These are phyloP conservation scores for Podaxis sp. DNA, from an alignment of 768 basidiomycete genomes.

Conservation along the genomic window DNA sequence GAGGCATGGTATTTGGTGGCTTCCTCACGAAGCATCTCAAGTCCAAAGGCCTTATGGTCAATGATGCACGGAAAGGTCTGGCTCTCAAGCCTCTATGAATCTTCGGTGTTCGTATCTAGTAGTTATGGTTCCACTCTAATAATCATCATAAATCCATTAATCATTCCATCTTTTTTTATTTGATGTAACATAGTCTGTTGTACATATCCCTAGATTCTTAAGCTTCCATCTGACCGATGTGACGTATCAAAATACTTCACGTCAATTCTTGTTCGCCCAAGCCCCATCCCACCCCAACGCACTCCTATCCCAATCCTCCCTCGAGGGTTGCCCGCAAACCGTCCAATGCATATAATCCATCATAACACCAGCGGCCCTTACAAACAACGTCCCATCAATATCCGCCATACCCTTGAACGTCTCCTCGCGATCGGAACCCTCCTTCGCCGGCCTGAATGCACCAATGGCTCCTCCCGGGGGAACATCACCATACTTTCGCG, in stretches of 20 bases:
- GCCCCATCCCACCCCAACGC: slow-evolving; percentile 62
- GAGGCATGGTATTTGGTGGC: slow-evolving; percentile 48
- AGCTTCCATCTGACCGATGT: neutral
- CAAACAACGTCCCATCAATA: slow-evolving; percentile 58
- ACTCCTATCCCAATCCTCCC: slow-evolving; percentile 52
- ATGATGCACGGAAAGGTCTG: slow-evolving; percentile 19
- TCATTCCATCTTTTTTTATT: neutral
- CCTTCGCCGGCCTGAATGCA: slow-evolving; percentile 29
- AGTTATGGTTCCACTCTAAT: neutral
- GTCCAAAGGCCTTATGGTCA: slow-evolving; percentile 34
- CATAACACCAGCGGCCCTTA: slow-evolving; percentile 55
- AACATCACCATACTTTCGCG: slow-evolving; percentile 45
- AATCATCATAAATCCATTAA: neutral
- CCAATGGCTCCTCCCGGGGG: slow-evolving; percentile 41
- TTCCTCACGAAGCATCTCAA: slow-evolving; percentile 42
- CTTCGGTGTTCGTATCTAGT: neutral
- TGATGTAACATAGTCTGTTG: neutral
- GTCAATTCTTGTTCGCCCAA: slow-evolving; percentile 41
- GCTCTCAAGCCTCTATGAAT: slow-evolving; percentile 16
- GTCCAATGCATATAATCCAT: slow-evolving; percentile 60
- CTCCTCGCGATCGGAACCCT: slow-evolving; percentile 31
- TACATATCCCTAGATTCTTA: neutral
- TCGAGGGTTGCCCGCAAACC: slow-evolving; percentile 45
- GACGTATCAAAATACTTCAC: neutral
- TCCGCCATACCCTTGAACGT: slow-evolving; percentile 41